These are phyloP conservation scores for Wallacemonas rigidus DNA, from an alignment of 208 protist genomes.

Conservation along the genomic window DNA sequence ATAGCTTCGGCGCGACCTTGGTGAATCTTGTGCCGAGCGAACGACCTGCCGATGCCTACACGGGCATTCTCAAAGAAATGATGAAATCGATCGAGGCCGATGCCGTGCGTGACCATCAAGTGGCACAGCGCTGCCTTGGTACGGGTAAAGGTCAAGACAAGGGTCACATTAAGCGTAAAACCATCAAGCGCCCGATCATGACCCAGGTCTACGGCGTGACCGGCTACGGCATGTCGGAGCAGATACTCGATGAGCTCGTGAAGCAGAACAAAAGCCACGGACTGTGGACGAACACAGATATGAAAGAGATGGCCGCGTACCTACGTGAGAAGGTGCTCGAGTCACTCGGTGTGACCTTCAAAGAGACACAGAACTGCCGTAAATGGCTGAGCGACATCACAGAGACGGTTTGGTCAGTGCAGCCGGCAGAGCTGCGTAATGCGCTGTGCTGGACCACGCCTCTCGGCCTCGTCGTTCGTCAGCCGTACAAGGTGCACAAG, in stretches of 20 bases:
- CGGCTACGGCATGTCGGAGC: constrained; percentile 94
- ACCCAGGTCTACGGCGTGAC: constrained; percentile 98
- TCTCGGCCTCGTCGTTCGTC: constrained; percentile 95
- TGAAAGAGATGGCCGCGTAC: constrained; percentile 90
- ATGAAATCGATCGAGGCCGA: constrained; percentile 85
- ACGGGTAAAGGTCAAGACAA: constrained; percentile 84
- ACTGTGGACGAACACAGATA: constrained; percentile 88
- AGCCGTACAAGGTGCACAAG: constrained; percentile 94
- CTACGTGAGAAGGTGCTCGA: constrained; percentile 89
- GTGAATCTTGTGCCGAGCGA: constrained; percentile 96
- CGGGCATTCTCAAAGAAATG: constrained; percentile 94
- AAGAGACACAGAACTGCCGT: constrained; percentile 88
- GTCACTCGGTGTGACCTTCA: constrained; percentile 87
- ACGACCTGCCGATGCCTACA: constrained; percentile 96
- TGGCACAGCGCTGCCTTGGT: constrained; percentile 86
- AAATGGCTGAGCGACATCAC: constrained; percentile 82
- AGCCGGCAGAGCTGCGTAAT: constrained; percentile 82
- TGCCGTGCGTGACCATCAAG: constrained; percentile 71
- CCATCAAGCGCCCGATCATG: constrained; percentile 99
- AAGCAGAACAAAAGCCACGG: constrained; percentile 93
- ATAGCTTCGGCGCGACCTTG: constrained; percentile 93
- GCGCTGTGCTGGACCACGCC: constrained; percentile 96
- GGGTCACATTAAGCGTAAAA: constrained; percentile 95
- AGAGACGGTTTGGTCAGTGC: constrained; percentile 72
- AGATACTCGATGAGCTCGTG: constrained; percentile 93